Conservation (phyloP, 1,284 basidiomycete genomes). For the Ustilago sp. region DNA sequence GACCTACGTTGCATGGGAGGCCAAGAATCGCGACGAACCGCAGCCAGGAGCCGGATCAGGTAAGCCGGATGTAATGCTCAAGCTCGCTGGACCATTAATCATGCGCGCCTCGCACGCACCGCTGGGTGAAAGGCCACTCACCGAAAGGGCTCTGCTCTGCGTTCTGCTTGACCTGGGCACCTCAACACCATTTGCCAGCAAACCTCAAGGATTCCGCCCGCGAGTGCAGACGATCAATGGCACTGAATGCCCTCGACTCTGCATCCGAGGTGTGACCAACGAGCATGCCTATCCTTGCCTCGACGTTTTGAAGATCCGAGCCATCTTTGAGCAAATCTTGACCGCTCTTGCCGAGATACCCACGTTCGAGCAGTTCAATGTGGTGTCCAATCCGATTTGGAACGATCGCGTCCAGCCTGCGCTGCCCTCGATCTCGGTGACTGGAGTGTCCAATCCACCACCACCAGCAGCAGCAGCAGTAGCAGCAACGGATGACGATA, state of each 20-base stretch:
- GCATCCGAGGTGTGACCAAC: slow-evolving; percentile 4
- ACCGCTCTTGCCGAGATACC: too few relatives aligned
- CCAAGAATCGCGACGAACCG: slow-evolving; percentile 9
- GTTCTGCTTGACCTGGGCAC: slow-evolving; percentile 19
- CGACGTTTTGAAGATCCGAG: slow-evolving; percentile 2
- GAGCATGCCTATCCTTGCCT: slow-evolving; percentile 16
- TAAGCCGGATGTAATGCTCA: neutral
- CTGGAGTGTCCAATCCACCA: too few relatives aligned
- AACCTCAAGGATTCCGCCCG: neutral
- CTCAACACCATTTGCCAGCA: neutral
- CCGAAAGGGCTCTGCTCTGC: slow-evolving; percentile 9
- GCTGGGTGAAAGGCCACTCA: slow-evolving; percentile 1
- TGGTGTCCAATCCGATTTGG: too few relatives aligned
- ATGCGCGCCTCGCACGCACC: neutral
- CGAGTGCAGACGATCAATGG: neutral
- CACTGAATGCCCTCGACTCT: slow-evolving; percentile 13
- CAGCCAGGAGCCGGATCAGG: neutral
- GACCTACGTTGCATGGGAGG: slow-evolving; percentile 29
- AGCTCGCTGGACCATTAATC: slow-evolving; percentile 3
- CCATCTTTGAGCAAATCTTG: neutral
- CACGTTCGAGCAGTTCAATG: too few relatives aligned
- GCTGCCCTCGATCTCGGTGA: too few relatives aligned
- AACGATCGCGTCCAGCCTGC: too few relatives aligned
- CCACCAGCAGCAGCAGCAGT: too few relatives aligned
- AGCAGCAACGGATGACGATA: too few relatives aligned